Percentiles rank a stretch among this genome's conserved stretches.
Evolutionary conservation across 768 basidiomycete genomes (phyloP).

Genomic region (Plicaturopsis crispa): DNA sequence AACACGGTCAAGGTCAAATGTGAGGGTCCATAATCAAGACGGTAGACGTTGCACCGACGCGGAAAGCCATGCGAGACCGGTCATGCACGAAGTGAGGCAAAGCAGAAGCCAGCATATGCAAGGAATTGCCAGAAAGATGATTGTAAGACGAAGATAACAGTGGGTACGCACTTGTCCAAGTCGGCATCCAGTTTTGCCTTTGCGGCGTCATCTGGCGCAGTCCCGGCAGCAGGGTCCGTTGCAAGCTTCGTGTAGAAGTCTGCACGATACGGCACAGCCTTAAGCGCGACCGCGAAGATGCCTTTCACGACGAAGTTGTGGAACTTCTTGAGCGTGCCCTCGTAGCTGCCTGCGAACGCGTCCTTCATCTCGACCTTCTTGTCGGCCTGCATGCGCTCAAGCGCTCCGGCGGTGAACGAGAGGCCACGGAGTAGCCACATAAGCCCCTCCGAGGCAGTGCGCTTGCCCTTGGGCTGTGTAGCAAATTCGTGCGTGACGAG

Average conservation of each 20-base stretch:
- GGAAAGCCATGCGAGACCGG: too few relatives aligned
- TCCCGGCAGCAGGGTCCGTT: conserved; percentile 46
- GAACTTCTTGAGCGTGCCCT: conserved; percentile 71
- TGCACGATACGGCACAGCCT: conserved; percentile 56
- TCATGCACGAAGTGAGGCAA: too few relatives aligned
- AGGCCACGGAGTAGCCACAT: conserved; percentile 92
- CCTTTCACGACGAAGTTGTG: conserved; percentile 76
- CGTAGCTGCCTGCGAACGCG: conserved; percentile 81
- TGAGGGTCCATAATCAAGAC: too few relatives aligned
- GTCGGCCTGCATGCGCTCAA: conserved; percentile 66
- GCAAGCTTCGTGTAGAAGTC: conserved; percentile 66
- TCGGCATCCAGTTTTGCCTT: conserved; percentile 48
- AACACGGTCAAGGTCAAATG: too few relatives aligned
- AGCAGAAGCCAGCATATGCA: too few relatives aligned
- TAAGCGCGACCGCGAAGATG: conserved; percentile 55
- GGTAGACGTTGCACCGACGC: too few relatives aligned
- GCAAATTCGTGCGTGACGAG: conserved; percentile 82
- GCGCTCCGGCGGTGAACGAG: conserved; percentile 79
- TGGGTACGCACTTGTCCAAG: too few relatives aligned
- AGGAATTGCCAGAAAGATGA: too few relatives aligned
- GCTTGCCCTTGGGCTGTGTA: conserved; percentile 83
- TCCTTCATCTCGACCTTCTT: conserved; percentile 39
- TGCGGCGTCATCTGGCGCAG: conserved; percentile 21
- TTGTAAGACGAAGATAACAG: too few relatives aligned
- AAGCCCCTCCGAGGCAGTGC: conserved; percentile 82